Percentiles rank a stretch among this genome's conserved stretches.
phyloP scores from a whole-genome alignment of 805 yeast genomes.

The Candida pseudoglaebosa region DNA sequence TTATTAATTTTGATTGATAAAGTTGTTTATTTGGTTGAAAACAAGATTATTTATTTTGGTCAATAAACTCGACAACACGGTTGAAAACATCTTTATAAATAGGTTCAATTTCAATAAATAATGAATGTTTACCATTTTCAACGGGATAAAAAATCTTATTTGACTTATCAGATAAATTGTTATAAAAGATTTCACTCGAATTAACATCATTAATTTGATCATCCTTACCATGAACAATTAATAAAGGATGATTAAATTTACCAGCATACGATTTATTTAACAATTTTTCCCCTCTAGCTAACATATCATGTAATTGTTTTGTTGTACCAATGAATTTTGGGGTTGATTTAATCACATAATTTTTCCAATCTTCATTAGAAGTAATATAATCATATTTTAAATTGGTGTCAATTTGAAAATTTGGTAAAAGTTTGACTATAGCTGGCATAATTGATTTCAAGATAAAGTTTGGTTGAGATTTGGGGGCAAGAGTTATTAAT shows the following conservation, averaged over 20 bases:
- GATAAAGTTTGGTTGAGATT: constrained; percentile 49
- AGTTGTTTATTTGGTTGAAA: no score
- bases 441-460: constrained; percentile 41
- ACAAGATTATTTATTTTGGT: background rate
- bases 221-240: constrained; percentile 58
- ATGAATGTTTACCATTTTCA: constrained; percentile 39
- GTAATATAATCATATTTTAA: constrained; percentile 54
- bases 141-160: constrained; percentile 26
- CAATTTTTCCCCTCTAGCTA: constrained; percentile 56
- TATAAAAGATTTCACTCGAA: constrained; percentile 42
- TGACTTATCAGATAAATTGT: constrained; percentile 26
- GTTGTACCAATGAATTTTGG: constrained; percentile 46
- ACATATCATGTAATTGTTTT: constrained; percentile 58
- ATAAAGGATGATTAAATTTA: constrained; percentile 33
- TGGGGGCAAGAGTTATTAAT: constrained; percentile 52
- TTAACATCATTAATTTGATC: constrained; percentile 58
- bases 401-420: constrained; percentile 50
- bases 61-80: constrained; percentile 38
- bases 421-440: constrained; percentile 40
- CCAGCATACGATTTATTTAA: constrained; percentile 32
- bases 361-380: constrained; percentile 41
- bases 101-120: constrained; percentile 45
- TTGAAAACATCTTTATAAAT: constrained; percentile 30
- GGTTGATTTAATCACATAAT: constrained; percentile 40
- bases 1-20: no score